These are phyloP conservation scores for Batkoa obscura DNA, from an alignment of 371 early-diverging fungal genomes.

Conservation along the genomic window DNA sequence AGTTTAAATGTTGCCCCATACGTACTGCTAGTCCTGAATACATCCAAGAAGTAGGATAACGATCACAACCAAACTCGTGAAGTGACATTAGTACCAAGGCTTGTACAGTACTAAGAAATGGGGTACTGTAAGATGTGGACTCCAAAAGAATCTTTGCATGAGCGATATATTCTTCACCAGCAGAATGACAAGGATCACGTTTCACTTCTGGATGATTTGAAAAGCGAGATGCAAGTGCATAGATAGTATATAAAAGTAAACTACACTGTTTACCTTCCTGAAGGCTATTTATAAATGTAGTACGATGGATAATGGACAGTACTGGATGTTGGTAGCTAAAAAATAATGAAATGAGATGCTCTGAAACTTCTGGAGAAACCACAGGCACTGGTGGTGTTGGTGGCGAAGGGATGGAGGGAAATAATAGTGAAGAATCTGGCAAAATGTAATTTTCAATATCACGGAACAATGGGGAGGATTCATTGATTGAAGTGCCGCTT, in stretches of 20 bases:
- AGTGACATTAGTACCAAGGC: slow-evolving; percentile 25
- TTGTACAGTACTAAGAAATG: slow-evolving; percentile 18
- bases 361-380: slow-evolving; percentile 3
- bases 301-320: slow-evolving; percentile 2
- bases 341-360: slow-evolving; percentile 4
- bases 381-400: slow-evolving; percentile 4
- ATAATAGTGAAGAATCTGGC: not conserved
- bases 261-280: not conserved
- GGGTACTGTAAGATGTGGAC: slow-evolving; percentile 25
- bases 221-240: slow-evolving; percentile 10
- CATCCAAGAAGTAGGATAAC: slow-evolving; percentile 40
- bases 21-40: slow-evolving; percentile 37
- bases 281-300: not conserved
- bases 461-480: not conserved
- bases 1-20: slow-evolving; percentile 14
- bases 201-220: slow-evolving; percentile 15
- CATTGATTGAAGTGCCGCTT: not conserved
- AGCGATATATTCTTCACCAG: slow-evolving; percentile 19
- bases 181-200: slow-evolving; percentile 12
- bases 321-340: slow-evolving; percentile 4
- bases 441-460: slow-evolving; percentile 1
- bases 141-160: slow-evolving; percentile 10
- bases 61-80: slow-evolving; percentile 36
- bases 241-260: not conserved
- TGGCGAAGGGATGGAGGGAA: slow-evolving; percentile 5